A percentile compares a stretch with the other conserved stretches of the same genome.
phyloP scores from a whole-genome alignment of 2,329 filamentous ascomycete genomes.

The Acrocalymma vagum region DNA sequence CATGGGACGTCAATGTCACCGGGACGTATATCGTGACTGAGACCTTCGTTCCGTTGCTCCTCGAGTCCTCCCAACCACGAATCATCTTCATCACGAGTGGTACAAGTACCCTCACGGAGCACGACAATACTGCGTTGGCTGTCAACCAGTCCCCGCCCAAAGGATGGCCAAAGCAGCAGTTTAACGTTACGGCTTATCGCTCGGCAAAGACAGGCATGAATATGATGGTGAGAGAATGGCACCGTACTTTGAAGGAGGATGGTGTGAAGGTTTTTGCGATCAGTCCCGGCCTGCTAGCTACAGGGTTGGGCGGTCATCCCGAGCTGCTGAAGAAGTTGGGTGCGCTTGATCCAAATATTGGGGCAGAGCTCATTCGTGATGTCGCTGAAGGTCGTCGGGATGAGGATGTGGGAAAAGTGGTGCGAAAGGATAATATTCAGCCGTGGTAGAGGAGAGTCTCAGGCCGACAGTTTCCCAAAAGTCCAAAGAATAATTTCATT shows the following conservation, averaged over 20 bases:
- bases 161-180: slow-evolving; percentile 56
- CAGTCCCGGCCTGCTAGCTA: slow-evolving; percentile 54
- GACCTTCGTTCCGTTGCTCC: slow-evolving; percentile 43
- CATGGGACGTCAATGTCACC: slow-evolving; percentile 46
- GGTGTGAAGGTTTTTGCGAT: slow-evolving; percentile 49
- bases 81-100: slow-evolving; percentile 50
- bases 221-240: slow-evolving; percentile 58
- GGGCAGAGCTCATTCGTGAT: slow-evolving; percentile 47
- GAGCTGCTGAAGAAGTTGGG: slow-evolving; percentile 48
- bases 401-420: slow-evolving; percentile 47
- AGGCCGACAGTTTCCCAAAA: too few relatives aligned
- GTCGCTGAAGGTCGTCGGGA: slow-evolving; percentile 52
- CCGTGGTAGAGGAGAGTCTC: too few relatives aligned
- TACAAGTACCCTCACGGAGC: slow-evolving; percentile 45
- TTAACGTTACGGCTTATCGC: slow-evolving; percentile 44
- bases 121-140: slow-evolving; percentile 29
- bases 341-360: slow-evolving; percentile 45
- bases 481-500: too few relatives aligned
- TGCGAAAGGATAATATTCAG: slow-evolving; percentile 45
- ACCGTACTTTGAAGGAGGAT: slow-evolving; percentile 13
- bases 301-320: slow-evolving; percentile 44
- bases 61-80: slow-evolving; percentile 42
- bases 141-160: slow-evolving; percentile 13
- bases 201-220: slow-evolving; percentile 55
- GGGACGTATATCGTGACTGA: slow-evolving; percentile 46